Conservation (phyloP, 176 grass and related monocot species). For the Aechmea fasciata region DNA sequence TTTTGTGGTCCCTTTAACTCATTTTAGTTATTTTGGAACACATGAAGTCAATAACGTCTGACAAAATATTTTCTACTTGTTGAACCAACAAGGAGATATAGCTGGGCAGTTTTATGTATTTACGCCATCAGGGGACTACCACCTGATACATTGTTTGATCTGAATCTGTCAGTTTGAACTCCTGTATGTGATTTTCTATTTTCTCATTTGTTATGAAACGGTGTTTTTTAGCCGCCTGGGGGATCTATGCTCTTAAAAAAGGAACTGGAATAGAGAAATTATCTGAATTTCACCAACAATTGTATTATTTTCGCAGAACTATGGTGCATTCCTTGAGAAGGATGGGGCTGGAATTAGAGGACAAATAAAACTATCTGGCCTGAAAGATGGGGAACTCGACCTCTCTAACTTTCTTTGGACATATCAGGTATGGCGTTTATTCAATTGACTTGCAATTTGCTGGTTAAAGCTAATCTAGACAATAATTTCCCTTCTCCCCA, state of each 20-base stretch:
- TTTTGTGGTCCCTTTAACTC: too few species aligned
- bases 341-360: constrained; percentile 97
- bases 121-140: neutral
- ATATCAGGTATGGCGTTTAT: constrained; percentile 59
- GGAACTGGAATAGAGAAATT: too few species aligned
- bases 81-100: neutral
- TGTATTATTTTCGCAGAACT: constrained; percentile 41
- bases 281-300: too few species aligned
- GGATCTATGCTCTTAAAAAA: neutral
- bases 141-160: neutral
- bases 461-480: too few species aligned
- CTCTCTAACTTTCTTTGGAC: constrained; percentile 70
- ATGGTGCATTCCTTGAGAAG: constrained; percentile 97
- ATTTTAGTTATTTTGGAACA: too few species aligned
- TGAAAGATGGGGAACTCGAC: constrained; percentile 64
- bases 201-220: neutral
- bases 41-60: too few species aligned
- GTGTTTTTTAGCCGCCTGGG: neutral
- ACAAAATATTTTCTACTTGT: too few species aligned
- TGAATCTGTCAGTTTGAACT: neutral
- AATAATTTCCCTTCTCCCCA: too few species aligned
- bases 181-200: neutral
- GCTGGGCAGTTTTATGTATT: neutral
- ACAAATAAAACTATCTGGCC: constrained; percentile 73
- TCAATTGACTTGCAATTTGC: neutral